Base-by-base conservation (phyloP, 768 basidiomycete species). In the Pulveroboletus sp. region DNA sequence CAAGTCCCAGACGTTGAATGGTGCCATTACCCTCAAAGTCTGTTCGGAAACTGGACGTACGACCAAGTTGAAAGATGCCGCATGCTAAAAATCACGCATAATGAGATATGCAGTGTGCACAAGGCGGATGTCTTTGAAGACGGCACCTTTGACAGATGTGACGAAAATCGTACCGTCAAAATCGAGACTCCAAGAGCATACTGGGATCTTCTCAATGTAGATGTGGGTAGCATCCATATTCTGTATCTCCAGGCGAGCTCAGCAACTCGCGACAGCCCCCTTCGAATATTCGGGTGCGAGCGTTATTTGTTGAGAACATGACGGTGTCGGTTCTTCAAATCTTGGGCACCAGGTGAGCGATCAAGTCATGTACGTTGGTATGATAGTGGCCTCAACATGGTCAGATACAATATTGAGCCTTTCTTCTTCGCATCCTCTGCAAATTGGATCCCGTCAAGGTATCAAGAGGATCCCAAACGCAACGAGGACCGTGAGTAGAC, bases 361-460 rank as follows among this genome's bases (percentile, higher is more conserved):
- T 44, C 26, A 3, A 9, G 3, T 28, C n/a, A 8, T 3, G 43
- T 35, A 24, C 6, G 11, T 5, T 15, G 27, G 9, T 18, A 5
- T 21, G n/a, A 24, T 18, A 21, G n/a, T 5, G 5, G 9, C 33
- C 47, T 58, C 42, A 51, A 39, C 24, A 12, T n/a, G 8, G 12
- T 8, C 24, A 71, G 82, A 58, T 82, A 77, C 51, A 74, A 74
- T 48, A 73, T 83, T 36, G 82, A 83, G 52, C 82, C 82, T 1
- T 83, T 83, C 66, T 83, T 79, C 59, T 84, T 82, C 57, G 78
- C 81, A 0, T 82, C 81, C 1, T 78, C 81, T 0, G 60, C 76
- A 12, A 83, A 80, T 54, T 83, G 81, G 82, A 86, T 84, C 41
- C 84, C 83, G 0, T 80, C 81, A 1, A 77, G 81, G 46, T 86